Conservation (phyloP, 345 rosid species). For the Cochlearia excelsa region DNA sequence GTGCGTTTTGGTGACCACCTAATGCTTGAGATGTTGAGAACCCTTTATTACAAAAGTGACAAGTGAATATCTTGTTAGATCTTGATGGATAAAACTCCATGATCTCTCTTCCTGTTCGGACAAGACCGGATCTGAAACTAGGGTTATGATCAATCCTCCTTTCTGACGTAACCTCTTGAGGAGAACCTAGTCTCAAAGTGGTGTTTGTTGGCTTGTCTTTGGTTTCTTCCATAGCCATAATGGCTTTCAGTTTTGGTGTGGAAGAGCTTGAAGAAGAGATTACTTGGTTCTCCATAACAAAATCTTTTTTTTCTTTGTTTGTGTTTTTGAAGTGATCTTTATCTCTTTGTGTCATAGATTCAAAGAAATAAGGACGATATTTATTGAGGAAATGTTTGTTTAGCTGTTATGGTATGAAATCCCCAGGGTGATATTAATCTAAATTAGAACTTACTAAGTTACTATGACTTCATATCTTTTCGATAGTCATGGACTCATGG, state of each 20-base stretch:
- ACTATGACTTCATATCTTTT: slow-evolving; percentile 17
- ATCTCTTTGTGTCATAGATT: slow-evolving; percentile 27
- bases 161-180: slow-evolving; percentile 19
- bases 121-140: slow-evolving; percentile 18
- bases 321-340: slow-evolving; percentile 21
- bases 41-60: slow-evolving; percentile 28
- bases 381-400: slow-evolving; percentile 20
- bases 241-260: slow-evolving; percentile 1
- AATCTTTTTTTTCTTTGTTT: slow-evolving; percentile 11
- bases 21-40: slow-evolving; percentile 87
- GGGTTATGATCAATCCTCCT: slow-evolving; percentile 10
- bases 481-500: slow-evolving; percentile 7
- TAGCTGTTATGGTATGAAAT: slow-evolving; percentile 31
- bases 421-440: not conserved
- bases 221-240: slow-evolving; percentile 5
- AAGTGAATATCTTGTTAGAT: slow-evolving; percentile 25
- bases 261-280: slow-evolving; percentile 31
- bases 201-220: slow-evolving; percentile 6
- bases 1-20: slow-evolving; percentile 97
- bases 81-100: slow-evolving; percentile 27
- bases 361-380: slow-evolving; percentile 15
- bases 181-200: slow-evolving; percentile 7
- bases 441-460: slow-evolving; percentile 9
- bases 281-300: slow-evolving; percentile 18
- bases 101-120: slow-evolving; percentile 27